Base-by-base conservation (phyloP, 495 filamentous ascomycete species). In the Penicillium bialowiezense region DNA sequence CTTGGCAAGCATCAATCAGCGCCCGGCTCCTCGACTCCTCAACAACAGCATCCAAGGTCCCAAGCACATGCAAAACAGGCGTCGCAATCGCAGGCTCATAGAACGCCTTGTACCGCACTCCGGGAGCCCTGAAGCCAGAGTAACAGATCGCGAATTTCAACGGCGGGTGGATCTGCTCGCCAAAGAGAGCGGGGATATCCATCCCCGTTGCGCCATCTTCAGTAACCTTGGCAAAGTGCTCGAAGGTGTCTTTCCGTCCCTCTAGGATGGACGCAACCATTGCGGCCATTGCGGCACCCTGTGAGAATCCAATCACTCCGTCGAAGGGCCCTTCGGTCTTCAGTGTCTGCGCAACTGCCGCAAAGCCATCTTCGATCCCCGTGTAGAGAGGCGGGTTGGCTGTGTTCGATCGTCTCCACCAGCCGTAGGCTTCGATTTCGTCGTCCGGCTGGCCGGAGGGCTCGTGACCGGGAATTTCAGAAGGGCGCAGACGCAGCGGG, bases 41-140 rank as follows among this genome's bases (percentile, higher is more conserved):
- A 17, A 98, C 92, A 8, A 97, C 88, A 21, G 84, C 86, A 78
- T 98, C 93, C 64, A 97, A 65, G 29, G 81, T 82, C 9, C 93
- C 93, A 32, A 97, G 52, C 50, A 93, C 81, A 75, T 95, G 87
- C 68, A 95, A 62, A 55, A 88, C 78, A 15, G 88, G 87, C 65
- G 92, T 96, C 56, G 52, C 53, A 28, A 97, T 83, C 62, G 73
- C 69, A 18, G 89, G 89, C 26, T 58, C 80, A 67, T 91, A 96
- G 50, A 93, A 85, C 17, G 46, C 84, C 52, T 63, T 60, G 69
- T 87, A 95, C 55, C 64, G 57, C n/a, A 70, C 55, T 35, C 75
- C 75, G n/a, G 79, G 77, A 3, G 87, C 83, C 14, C 73, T 78
- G 60, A 96, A 97, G 0, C 93, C 92, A 21, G 77, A 80, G 66